phyloP scores from a whole-genome alignment of 441 rosid species.

The Kokia cookei region DNA sequence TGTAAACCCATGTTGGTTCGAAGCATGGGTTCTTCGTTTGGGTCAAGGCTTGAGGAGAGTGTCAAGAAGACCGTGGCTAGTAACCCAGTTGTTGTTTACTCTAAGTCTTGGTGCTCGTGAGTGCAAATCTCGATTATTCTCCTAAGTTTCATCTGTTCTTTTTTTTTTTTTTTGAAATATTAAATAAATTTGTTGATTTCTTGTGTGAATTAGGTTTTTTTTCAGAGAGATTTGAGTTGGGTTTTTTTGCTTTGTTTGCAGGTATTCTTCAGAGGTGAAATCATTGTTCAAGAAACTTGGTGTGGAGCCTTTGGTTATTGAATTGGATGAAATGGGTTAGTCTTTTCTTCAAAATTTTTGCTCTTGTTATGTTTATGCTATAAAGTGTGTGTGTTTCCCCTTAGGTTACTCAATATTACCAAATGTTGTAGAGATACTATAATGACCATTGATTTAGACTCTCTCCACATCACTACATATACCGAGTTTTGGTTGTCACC shows the following conservation, averaged over 20 bases:
- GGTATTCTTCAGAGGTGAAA: constrained; percentile 94
- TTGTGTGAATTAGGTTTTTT: not conserved
- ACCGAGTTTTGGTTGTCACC: not conserved
- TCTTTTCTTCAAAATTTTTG: constrained; percentile 4
- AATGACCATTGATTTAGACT: not conserved
- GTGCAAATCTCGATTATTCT: constrained; percentile 28
- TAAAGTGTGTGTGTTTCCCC: not conserved
- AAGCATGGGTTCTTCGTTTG: constrained; percentile 61
- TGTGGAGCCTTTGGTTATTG: constrained; percentile 72
- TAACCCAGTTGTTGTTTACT: constrained; percentile 84
- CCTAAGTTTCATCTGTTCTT: not conserved
- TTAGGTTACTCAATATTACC: not conserved
- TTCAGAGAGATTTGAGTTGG: not conserved
- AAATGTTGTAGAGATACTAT: not conserved
- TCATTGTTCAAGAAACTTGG: constrained; percentile 65
- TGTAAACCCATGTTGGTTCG: constrained; percentile 22
- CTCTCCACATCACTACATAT: not conserved
- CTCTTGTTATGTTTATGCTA: not conserved
- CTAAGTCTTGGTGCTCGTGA: constrained; percentile 96
- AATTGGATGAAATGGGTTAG: constrained; percentile 86
- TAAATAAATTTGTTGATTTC: not conserved
- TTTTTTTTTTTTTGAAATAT: not conserved
- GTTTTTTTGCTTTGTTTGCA: constrained; percentile 16
- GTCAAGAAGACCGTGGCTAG: constrained; percentile 64
- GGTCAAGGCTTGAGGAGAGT: constrained; percentile 77